phyloP scores from a whole-genome alignment of 148 eudicot genomes.

The Heliosperma pusillum region DNA sequence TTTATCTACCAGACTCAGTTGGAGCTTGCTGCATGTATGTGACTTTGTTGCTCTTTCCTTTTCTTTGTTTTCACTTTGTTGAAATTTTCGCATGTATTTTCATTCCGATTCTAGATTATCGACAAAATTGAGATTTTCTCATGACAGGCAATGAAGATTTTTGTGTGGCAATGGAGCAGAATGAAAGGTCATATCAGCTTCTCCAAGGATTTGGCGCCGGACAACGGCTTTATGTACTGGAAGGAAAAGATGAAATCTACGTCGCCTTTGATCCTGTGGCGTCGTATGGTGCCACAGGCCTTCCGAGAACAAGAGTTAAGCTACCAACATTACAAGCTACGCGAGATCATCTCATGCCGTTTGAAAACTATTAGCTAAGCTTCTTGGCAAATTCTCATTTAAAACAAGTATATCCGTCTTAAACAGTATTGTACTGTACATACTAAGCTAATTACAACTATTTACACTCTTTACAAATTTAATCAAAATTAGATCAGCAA shows the following conservation, averaged over 20 bases:
- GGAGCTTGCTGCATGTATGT: conserved; percentile 88
- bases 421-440: too few species aligned
- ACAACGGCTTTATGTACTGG: conserved; percentile 46
- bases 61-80: too few species aligned
- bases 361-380: conserved; percentile 21
- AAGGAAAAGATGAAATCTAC: conserved; percentile 24
- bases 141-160: conserved; percentile 61
- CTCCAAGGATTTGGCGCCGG: conserved; percentile 73
- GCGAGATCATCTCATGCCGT: conserved; percentile 38
- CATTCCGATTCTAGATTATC: neutral
- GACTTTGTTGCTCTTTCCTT: neutral
- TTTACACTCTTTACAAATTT: too few species aligned
- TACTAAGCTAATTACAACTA: too few species aligned
- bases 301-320: conserved; percentile 39
- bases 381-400: too few species aligned
- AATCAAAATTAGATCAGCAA: too few species aligned
- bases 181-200: conserved; percentile 80
- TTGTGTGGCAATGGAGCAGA: conserved; percentile 71
- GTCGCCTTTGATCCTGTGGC: conserved; percentile 50
- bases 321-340: conserved; percentile 64
- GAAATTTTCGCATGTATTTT: too few species aligned
- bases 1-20: conserved; percentile 86
- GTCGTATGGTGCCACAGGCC: conserved; percentile 30
- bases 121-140: neutral
- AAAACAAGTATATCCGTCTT: too few species aligned